Base-by-base conservation (phyloP, 306 rosid species). In the Glycine latifolia region DNA sequence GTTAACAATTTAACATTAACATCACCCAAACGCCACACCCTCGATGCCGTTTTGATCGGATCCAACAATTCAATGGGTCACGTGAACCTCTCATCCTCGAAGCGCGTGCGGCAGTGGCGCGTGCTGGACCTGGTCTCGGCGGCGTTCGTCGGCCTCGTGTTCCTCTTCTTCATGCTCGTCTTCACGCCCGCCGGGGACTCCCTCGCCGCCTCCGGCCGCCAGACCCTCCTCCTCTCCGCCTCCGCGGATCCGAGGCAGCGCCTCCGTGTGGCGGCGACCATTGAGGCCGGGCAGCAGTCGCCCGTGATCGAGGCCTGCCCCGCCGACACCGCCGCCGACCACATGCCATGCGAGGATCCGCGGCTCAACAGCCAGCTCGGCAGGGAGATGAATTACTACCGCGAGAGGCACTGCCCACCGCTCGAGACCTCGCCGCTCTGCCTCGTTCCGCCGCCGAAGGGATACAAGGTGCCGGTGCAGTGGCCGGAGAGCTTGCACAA, bases 301-400 rank as follows among this genome's bases (percentile, higher is more conserved):
- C 86, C 77, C 15, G 81, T 83, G 53, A 86, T 96, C 7, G 97
- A 96, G 55, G 88, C 94, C 0, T 96, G 98, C 86, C 89, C 91
- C 1, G 91, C 86, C n/a, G 91, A 88, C 4, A 80, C 85, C 1
- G 97, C 31, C 31, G 31, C 81, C 59, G 98, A 95, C 85, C 94
- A 95, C 86, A 95, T 95, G 99, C 99, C 99, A 10, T 95, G 99
- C 10, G 98, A 95, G 87, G 97, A 95, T 81, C 98, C 99, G 12
- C 77, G 91, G 71, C 70, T 88, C 41, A 93, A 93, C 84, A 96
- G 98, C 72, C 98, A 92, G 85, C 79, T 96, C 46, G 92, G 97
- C 65, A 86, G 99, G 31, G 98, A 93, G 52, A 96, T 93, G 99
- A 96, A 96, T 87, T 93, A 81, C 81, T 96, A 93, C 41, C 82